Conservation (phyloP, 2,329 filamentous ascomycete species). For the Colletotrichum orbiculare region DNA sequence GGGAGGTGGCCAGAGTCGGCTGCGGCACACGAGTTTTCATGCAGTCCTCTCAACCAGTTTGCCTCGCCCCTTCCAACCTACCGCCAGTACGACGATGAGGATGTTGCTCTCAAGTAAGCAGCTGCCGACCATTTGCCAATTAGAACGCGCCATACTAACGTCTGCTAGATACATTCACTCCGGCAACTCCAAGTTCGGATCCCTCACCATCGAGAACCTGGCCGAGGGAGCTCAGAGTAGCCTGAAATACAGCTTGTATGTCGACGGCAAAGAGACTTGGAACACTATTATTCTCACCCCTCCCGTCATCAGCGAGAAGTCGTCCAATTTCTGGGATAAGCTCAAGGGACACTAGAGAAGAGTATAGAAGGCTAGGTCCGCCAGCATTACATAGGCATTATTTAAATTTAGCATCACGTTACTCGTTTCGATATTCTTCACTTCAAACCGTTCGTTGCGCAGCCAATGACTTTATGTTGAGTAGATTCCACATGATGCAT, state of each 20-base stretch:
- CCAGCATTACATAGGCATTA: not conserved
- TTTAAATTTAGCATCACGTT: too few relatives aligned
- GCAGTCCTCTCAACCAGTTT: conserved; percentile 92
- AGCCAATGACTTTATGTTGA: too few relatives aligned
- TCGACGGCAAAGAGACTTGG: conserved; percentile 86
- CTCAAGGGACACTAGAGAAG: conserved; percentile 42
- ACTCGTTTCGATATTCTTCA: too few relatives aligned
- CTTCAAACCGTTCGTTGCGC: too few relatives aligned
- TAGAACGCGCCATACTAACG: conserved; percentile 38
- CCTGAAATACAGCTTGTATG: conserved; percentile 82
- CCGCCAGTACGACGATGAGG: conserved; percentile 81
- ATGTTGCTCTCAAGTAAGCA: conserved; percentile 84
- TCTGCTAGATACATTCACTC: conserved; percentile 76
- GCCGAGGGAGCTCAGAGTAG: conserved; percentile 74
- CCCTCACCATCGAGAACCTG: conserved; percentile 79
- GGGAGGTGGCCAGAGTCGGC: conserved; percentile 72
- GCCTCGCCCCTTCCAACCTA: conserved; percentile 89
- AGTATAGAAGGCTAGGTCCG: not conserved
- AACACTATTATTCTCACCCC: conserved; percentile 66
- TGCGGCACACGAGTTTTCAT: conserved; percentile 90
- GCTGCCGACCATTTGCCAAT: too few relatives aligned
- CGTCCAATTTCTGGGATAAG: conserved; percentile 60
- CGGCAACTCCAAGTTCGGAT: conserved; percentile 90
- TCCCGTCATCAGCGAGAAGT: conserved; percentile 46
- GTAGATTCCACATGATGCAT: too few relatives aligned